Conservation (phyloP, 2,329 filamentous ascomycete genomes). For the Hypocreales sp. region DNA sequence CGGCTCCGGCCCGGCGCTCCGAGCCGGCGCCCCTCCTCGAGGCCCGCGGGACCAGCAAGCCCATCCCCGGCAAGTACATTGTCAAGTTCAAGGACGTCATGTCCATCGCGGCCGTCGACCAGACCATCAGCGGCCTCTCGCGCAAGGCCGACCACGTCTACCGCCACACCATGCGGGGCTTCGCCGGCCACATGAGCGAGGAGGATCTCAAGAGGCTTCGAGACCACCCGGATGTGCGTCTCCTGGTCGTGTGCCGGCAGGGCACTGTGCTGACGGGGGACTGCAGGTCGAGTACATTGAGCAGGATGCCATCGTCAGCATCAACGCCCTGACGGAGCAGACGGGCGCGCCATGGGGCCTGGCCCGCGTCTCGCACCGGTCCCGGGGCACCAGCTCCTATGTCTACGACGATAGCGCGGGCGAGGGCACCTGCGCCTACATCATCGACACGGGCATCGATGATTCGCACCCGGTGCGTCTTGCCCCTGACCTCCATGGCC, state of each 20-base stretch:
- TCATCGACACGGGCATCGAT: slow-evolving; percentile 26
- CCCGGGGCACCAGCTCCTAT: slow-evolving; percentile 11
- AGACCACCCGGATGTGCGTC: slow-evolving; percentile 7
- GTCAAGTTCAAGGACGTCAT: slow-evolving; percentile 11
- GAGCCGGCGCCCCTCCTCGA: slow-evolving; percentile 10
- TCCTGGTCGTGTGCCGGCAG: not conserved
- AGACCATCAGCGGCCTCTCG: slow-evolving; percentile 4
- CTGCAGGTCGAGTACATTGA: slow-evolving; percentile 18
- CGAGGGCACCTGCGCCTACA: slow-evolving; percentile 21
- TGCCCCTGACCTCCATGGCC: not conserved
- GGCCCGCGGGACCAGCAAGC: slow-evolving; percentile 3
- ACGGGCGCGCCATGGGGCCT: slow-evolving; percentile 20
- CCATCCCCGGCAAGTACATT: slow-evolving; percentile 12
- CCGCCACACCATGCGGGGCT: slow-evolving; percentile 7
- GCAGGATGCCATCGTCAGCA: slow-evolving; percentile 12
- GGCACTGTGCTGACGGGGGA: not conserved
- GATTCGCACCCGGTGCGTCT: slow-evolving; percentile 17
- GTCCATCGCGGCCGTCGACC: slow-evolving; percentile 2
- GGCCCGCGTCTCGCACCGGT: slow-evolving; percentile 16
- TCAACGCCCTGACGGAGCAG: slow-evolving; percentile 12
- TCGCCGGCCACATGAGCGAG: slow-evolving; percentile 6
- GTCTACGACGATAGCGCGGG: slow-evolving; percentile 19
- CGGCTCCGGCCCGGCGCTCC: slow-evolving; percentile 6
- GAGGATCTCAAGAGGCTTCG: slow-evolving; percentile 7
- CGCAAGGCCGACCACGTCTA: slow-evolving; percentile 10